phyloP scores from a whole-genome alignment of 164 flowering plant species.

The Pachysandra terminalis region DNA sequence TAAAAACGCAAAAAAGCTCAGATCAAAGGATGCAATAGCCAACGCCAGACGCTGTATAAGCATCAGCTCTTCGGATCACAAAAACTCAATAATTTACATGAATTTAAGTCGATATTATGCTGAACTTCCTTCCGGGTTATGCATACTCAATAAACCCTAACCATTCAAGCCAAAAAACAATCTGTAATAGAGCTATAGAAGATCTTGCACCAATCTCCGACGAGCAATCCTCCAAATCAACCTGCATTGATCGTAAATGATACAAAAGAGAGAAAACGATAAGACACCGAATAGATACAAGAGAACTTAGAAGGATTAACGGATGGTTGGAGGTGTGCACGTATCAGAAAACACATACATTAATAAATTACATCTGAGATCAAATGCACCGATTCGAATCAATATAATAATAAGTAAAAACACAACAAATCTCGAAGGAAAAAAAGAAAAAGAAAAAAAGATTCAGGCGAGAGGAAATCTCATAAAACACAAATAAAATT shows the following conservation, averaged over 20 bases:
- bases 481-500: not conserved
- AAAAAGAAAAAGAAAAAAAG: not conserved
- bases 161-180: not conserved
- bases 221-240: conserved; percentile 3
- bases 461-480: not conserved
- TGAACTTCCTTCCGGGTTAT: not conserved
- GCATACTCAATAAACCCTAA: not conserved
- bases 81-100: not conserved
- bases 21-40: not conserved
- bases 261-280: too few species aligned
- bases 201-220: not conserved
- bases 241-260: conserved; percentile 2
- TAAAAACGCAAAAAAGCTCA: not conserved
- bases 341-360: not conserved
- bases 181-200: not conserved
- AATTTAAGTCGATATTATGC: not conserved
- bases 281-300: too few species aligned
- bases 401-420: not conserved
- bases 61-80: conserved; percentile 4
- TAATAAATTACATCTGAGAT: not conserved
- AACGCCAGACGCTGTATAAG: too few species aligned
- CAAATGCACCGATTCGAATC: not conserved
- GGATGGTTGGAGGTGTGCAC: too few species aligned
- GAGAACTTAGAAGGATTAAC: too few species aligned
- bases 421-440: not conserved